phyloP scores from a whole-genome alignment of 129 eudicot genomes.

The Tagetes patula region DNA sequence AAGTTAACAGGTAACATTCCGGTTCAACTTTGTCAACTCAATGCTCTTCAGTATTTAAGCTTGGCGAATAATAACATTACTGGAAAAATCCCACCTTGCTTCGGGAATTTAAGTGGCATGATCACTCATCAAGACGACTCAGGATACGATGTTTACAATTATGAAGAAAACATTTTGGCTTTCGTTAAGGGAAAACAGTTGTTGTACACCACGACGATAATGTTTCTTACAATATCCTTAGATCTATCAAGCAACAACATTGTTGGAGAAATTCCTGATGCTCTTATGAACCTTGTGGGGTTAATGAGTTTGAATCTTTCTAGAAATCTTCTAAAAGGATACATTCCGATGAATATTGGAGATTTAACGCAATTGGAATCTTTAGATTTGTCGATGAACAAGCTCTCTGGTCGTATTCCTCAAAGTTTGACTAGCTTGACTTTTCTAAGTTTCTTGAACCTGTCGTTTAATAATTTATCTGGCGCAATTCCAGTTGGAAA shows the following conservation, averaged over 20 bases:
- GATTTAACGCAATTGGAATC: background rate
- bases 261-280: background rate
- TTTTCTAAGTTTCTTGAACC: background rate
- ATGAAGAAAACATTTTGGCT: constrained; percentile 5
- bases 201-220: background rate
- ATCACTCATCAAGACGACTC: background rate
- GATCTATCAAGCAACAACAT: constrained; percentile 14
- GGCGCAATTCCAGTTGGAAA: background rate
- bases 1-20: background rate
- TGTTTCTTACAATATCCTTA: background rate
- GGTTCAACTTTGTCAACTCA: background rate
- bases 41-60: background rate
- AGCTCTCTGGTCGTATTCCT: background rate
- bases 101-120: background rate
- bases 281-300: background rate
- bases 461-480: background rate
- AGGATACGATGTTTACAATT: background rate
- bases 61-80: background rate
- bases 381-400: constrained; percentile 7
- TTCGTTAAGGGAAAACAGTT: background rate
- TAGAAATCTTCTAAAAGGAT: background rate
- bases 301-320: background rate
- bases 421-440: background rate
- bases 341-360: background rate
- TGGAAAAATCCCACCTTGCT: background rate